These are phyloP conservation scores for Fomitopsis palustris DNA, from an alignment of 1,284 basidiomycete species.

Conservation along the genomic window DNA sequence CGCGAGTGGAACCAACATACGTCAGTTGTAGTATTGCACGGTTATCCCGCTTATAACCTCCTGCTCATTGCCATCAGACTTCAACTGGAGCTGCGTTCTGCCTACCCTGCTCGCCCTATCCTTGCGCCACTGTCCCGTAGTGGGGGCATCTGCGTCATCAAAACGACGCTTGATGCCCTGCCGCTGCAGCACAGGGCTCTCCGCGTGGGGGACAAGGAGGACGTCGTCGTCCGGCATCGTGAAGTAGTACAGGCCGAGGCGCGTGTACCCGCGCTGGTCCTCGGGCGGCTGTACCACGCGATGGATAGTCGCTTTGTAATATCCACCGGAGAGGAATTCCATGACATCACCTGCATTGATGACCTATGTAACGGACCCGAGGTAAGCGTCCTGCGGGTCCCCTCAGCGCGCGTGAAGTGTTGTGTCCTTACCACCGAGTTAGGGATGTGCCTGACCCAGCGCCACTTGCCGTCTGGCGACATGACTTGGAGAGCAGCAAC, in stretches of 20 bases:
- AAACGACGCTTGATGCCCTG: slow-evolving; percentile 29
- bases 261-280: slow-evolving; percentile 44
- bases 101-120: slow-evolving; percentile 33
- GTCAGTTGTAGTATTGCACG: slow-evolving; percentile 41
- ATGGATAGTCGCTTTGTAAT: slow-evolving; percentile 34
- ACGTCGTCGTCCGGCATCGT: slow-evolving; percentile 25
- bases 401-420: too few relatives aligned
- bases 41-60: slow-evolving; percentile 41
- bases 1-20: too few relatives aligned
- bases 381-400: not conserved
- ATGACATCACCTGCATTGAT: slow-evolving; percentile 61
- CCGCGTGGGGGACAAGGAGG: slow-evolving; percentile 33
- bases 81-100: slow-evolving; percentile 24
- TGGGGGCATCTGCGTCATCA: slow-evolving; percentile 30
- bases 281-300: slow-evolving; percentile 43
- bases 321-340: slow-evolving; percentile 52
- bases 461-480: slow-evolving; percentile 48
- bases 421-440: slow-evolving; percentile 44
- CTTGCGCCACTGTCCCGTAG: slow-evolving; percentile 35
- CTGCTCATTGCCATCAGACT: slow-evolving; percentile 39
- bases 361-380: slow-evolving; percentile 28
- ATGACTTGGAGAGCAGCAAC: slow-evolving; percentile 56
- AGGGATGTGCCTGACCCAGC: slow-evolving; percentile 55
- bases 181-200: slow-evolving; percentile 37
- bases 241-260: slow-evolving; percentile 56